These are phyloP conservation scores for Gentiana dahurica DNA, from an alignment of 257 asterid species.

Conservation along the genomic window DNA sequence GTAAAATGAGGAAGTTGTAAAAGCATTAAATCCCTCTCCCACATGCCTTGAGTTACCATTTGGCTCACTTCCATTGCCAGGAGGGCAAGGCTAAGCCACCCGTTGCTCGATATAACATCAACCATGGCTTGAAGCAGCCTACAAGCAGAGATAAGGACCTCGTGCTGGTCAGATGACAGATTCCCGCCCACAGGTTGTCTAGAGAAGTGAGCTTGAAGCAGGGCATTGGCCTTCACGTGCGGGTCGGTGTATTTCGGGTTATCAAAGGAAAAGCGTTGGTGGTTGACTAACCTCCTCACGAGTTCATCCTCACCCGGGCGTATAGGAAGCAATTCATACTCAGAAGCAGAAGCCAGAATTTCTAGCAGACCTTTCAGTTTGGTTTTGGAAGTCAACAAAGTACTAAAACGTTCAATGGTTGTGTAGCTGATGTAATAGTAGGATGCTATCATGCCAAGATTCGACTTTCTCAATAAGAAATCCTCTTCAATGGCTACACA, in stretches of 20 bases:
- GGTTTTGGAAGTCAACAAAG: slow-evolving; percentile 22
- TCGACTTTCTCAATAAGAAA: slow-evolving; percentile 16
- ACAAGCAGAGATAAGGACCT: slow-evolving; percentile 18
- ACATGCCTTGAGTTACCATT: slow-evolving; percentile 31
- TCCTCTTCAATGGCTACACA: slow-evolving; percentile 22
- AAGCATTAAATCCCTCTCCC: slow-evolving; percentile 26
- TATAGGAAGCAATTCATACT: slow-evolving; percentile 22
- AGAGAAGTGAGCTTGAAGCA: slow-evolving; percentile 28
- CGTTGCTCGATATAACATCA: slow-evolving; percentile 29
- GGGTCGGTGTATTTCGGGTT: slow-evolving; percentile 23
- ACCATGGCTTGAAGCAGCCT: slow-evolving; percentile 30
- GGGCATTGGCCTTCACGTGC: slow-evolving; percentile 29
- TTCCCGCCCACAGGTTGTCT: slow-evolving; percentile 21
- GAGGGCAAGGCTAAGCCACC: slow-evolving; percentile 26
- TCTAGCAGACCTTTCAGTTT: slow-evolving; percentile 32
- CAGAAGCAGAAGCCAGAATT: slow-evolving; percentile 26
- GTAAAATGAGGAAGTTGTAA: slow-evolving; percentile 29
- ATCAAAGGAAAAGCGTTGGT: slow-evolving; percentile 24
- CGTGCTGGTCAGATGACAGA: slow-evolving; percentile 22
- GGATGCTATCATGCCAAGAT: slow-evolving; percentile 33
- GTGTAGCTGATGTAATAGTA: slow-evolving; percentile 28
- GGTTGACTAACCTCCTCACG: slow-evolving; percentile 26
- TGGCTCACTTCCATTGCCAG: slow-evolving; percentile 30
- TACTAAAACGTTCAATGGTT: slow-evolving; percentile 27
- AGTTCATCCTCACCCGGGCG: slow-evolving; percentile 31